Evolutionary conservation across 768 basidiomycete genomes (phyloP).

Genomic region (Leucogyrophana mollusca): DNA sequence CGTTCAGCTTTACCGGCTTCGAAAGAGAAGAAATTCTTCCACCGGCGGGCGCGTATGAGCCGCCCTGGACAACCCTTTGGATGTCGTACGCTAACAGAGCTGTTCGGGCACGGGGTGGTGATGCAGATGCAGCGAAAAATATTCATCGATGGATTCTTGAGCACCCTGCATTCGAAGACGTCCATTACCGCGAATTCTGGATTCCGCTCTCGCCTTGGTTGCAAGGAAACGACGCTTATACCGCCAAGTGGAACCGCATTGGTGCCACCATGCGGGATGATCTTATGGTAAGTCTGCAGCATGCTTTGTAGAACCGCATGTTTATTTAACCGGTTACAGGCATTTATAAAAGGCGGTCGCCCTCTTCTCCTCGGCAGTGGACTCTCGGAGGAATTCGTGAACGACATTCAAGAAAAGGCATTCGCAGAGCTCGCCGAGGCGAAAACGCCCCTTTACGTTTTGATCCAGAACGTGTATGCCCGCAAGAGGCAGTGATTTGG

Average conservation of each 20-base stretch:
- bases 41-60: conserved; percentile 39
- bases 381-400: conserved; percentile 49
- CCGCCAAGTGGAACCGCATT: conserved; percentile 38
- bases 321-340: conserved; percentile 33
- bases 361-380: conserved; percentile 68
- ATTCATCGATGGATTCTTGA: conserved; percentile 52
- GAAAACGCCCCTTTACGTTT: conserved; percentile 46
- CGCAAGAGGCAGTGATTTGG: conserved; percentile 25
- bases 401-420: conserved; percentile 52
- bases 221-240: conserved; percentile 16
- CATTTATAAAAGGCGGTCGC: conserved; percentile 64
- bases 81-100: conserved; percentile 55
- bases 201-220: conserved; percentile 58
- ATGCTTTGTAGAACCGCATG: conserved; percentile 4
- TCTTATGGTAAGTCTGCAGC: conserved; percentile 40
- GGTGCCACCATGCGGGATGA: conserved; percentile 56
- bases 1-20: conserved; percentile 60
- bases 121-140: conserved; percentile 59
- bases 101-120: conserved; percentile 55
- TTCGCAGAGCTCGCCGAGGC: conserved; percentile 51
- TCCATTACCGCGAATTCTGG: conserved; percentile 59
- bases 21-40: conserved; percentile 45
- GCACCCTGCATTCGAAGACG: conserved; percentile 58
- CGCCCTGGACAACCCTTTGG: conserved; percentile 65
- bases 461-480: conserved; percentile 62